A percentile compares a stretch with the other conserved stretches of the same genome.
These are phyloP conservation scores for Phytophthora palmivora DNA, from an alignment of 352 stramenopile species.

Conservation along the genomic window DNA sequence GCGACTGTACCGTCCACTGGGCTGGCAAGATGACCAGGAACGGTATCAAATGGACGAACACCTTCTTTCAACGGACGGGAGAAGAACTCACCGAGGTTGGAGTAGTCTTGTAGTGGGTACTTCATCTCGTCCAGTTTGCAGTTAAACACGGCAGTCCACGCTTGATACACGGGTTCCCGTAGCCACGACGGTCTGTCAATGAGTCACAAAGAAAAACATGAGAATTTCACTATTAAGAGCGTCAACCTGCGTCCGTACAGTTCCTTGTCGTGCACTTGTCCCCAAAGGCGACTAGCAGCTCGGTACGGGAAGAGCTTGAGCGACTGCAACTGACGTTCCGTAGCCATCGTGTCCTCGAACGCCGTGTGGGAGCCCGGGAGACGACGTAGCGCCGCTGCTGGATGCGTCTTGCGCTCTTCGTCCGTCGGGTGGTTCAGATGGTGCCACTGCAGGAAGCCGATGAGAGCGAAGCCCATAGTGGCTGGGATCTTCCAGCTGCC, in stretches of 20 bases:
- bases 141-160: slow-evolving; percentile 80
- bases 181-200: slow-evolving; percentile 62
- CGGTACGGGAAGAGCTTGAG: slow-evolving; percentile 85
- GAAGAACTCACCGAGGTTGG: slow-evolving; percentile 88
- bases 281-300: slow-evolving; percentile 78
- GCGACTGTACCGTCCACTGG: slow-evolving; percentile 72
- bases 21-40: slow-evolving; percentile 44
- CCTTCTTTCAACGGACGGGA: slow-evolving; percentile 81
- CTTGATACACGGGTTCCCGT: slow-evolving; percentile 79
- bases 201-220: slow-evolving; percentile 10
- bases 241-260: slow-evolving; percentile 61
- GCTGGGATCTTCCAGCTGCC: slow-evolving; percentile 75
- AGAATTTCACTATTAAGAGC: no score
- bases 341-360: slow-evolving; percentile 78
- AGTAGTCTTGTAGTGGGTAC: slow-evolving; percentile 76
- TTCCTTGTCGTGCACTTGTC: slow-evolving; percentile 78
- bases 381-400: slow-evolving; percentile 50
- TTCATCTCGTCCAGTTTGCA: slow-evolving; percentile 90
- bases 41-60: slow-evolving; percentile 49
- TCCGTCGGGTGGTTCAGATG: slow-evolving; percentile 72
- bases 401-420: slow-evolving; percentile 68
- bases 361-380: slow-evolving; percentile 59
- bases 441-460: slow-evolving; percentile 75
- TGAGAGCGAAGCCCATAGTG: slow-evolving; percentile 68
- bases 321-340: slow-evolving; percentile 72